Base-by-base conservation (phyloP, 495 filamentous ascomycete species). In the Penicillium bialowiezense region DNA sequence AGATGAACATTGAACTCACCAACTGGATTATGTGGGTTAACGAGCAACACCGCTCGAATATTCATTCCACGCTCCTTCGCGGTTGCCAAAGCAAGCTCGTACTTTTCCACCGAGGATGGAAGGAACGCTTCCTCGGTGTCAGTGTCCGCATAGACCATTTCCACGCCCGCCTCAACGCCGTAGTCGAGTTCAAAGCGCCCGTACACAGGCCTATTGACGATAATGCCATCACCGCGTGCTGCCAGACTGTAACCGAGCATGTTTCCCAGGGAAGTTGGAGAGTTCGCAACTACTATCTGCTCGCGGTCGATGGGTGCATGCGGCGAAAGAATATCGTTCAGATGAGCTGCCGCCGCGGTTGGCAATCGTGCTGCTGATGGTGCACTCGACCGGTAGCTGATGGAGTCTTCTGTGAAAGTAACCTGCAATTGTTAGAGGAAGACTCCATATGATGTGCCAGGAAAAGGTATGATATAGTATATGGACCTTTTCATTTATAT, bases 21-120 rank as follows among this genome's bases (percentile, higher is more conserved):
- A 19, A 74, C 56, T 41, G 74, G 73, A 44, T 77, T 77, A 51
- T 77, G 65, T n/a, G 73, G 73, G 29, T 75, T 77, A 1, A 61
- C 56, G 8, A 63, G 26, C 28, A 62, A 44, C 24, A 64, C 44
- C 7, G 56, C 61, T 26, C 56, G 57, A 45, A 59, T 62, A 7
- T 29, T 58, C 23, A 58, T 51, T 0, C 56, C 56, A 5, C 40
- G 41, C 23, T 50, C 18, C 21, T 50, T 26, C 7, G 64, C 59
- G 28, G 43, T 49, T 13, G 35, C 10, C 1, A 71, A 52, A 19
- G 68, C 65, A 24, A 37, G 20, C 36, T 71, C 64, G 40, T 65
- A 71, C 34, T 65, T 65, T n/a, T 54, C 43, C 7, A 71, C 58
- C 5, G 51, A 50, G 23, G 51, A 53, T 17, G 56, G 51, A 2